Percentiles rank a stretch among this genome's conserved stretches.
Conservation (phyloP, 352 stramenopile genomes). For the Peronospora farinosa region DNA sequence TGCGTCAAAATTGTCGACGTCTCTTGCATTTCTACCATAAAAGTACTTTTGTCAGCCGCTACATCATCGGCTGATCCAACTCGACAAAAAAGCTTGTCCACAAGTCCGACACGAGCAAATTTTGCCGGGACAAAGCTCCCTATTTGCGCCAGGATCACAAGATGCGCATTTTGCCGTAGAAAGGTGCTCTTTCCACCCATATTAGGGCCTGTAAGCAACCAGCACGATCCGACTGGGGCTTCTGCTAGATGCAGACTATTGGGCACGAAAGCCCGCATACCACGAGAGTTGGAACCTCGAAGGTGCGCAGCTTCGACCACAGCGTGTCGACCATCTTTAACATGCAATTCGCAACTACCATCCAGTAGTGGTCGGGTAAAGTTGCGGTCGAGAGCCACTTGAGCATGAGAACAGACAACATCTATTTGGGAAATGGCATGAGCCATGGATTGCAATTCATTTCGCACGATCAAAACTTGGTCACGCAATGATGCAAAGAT, state of each 20-base stretch:
- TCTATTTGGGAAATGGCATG: constrained; percentile 49
- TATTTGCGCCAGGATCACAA: constrained; percentile 75
- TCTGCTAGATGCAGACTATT: constrained; percentile 59
- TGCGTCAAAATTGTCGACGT: constrained; percentile 68
- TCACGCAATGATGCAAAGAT: constrained; percentile 45
- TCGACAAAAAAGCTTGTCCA: constrained; percentile 79
- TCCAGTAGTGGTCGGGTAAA: constrained; percentile 57
- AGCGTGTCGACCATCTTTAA: constrained; percentile 57
- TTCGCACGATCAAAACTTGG: constrained; percentile 27
- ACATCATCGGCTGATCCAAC: constrained; percentile 80
- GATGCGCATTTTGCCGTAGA: constrained; percentile 68
- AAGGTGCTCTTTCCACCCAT: constrained; percentile 88
- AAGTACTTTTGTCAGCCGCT: constrained; percentile 73
- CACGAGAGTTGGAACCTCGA: constrained; percentile 41
- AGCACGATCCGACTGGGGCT: constrained; percentile 36
- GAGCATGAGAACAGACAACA: constrained; percentile 57
- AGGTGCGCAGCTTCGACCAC: constrained; percentile 63
- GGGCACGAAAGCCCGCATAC: constrained; percentile 56
- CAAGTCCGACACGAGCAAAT: constrained; percentile 59
- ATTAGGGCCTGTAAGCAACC: constrained; percentile 83
- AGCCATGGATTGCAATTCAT: constrained; percentile 43
- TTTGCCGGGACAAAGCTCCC: constrained; percentile 74
- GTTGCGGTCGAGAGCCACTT: constrained; percentile 56
- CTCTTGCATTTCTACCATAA: constrained; percentile 87
- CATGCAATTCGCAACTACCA: constrained; percentile 48